Percentiles rank a stretch among this genome's conserved stretches.
These are phyloP conservation scores for Blepharisma japonicum DNA, from an alignment of 73 alveolate species.

Conservation along the genomic window DNA sequence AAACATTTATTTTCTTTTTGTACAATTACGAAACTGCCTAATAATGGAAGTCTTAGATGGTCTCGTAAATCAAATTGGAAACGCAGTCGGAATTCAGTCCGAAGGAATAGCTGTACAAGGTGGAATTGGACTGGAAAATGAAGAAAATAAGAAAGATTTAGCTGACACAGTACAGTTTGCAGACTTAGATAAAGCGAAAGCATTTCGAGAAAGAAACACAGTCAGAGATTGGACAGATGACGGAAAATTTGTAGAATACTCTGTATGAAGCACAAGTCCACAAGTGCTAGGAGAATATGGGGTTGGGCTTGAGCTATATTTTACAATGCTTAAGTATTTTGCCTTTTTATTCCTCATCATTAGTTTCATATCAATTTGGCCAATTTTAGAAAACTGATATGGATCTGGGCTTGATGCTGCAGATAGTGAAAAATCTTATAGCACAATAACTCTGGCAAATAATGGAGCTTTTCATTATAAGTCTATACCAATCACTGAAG, in stretches of 20 bases:
- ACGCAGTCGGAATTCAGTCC: too few relatives aligned
- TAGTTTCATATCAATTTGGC: slow-evolving; percentile 4
- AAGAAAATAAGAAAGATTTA: too few relatives aligned
- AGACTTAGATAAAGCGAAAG: slow-evolving; percentile 7
- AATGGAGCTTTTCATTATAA: background rate
- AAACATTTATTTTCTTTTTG: background rate
- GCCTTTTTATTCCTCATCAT: slow-evolving; percentile 8
- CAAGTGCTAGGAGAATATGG: slow-evolving; percentile 20
- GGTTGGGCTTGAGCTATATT: slow-evolving; percentile 15
- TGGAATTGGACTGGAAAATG: too few relatives aligned
- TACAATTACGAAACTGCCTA: background rate
- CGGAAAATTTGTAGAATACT: background rate
- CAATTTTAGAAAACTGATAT: background rate
- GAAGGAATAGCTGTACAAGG: too few relatives aligned
- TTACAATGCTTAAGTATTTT: background rate
- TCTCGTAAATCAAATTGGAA: too few relatives aligned
- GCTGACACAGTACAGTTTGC: background rate
- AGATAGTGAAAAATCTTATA: background rate
- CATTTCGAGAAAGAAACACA: background rate
- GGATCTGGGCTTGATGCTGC: background rate
- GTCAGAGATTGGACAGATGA: background rate
- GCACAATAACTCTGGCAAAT: slow-evolving; percentile 22
- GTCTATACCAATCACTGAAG: too few relatives aligned
- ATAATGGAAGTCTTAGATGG: too few relatives aligned
- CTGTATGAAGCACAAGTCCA: background rate